Evolutionary conservation across 805 yeast species (phyloP), one percentile per base, ranked within the genome.

Genomic region (Scheffersomyces ergatensis): DNA sequence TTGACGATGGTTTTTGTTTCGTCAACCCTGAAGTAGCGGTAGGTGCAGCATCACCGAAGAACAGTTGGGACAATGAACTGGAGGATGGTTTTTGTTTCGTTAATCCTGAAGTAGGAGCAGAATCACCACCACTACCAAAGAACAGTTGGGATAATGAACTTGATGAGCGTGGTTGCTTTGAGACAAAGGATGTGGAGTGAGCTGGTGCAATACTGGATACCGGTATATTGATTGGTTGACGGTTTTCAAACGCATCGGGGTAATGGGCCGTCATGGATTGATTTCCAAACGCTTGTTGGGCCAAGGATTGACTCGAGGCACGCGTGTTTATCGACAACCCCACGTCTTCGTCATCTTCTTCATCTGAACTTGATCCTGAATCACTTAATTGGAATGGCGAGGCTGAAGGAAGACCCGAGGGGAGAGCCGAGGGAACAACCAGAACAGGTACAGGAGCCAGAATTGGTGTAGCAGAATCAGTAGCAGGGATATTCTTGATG

Each of bases 161-260:
- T 3, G 73, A 67, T 11, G 72, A 64, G 36, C 61, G 57, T 2
- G 78, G 65, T 53, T 68, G 68, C 52, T 74, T 51, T 54, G 78
- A 48, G 16, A 57, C 33, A 15, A 63, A 53, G 2, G 66, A 52
- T n/a, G 65, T 51, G 4, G 70, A 63, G 42, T 62, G 60, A 35
- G 60, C 53, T 3, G 70, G 70, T 36, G 65, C 65, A 24, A 67
- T 61, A 2, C 51, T 42, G 13, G 58, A 44, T 1, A 60, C 54
- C 25, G 57, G 63, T 4, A 51, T 54, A 1, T 55, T 38, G 4
- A 54, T 55, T 5, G 69, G 70, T 30, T 53, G 46, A 3, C 56
- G 64, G 14, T 49, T 39, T 21, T 37, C 42, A 32, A 42, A 39
- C 4, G 39, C 38, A 11, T 49, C 47, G 2, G 67, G 62, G 20